Evolutionary conservation across 139 green algal genomes (phyloP).

Genomic region (Tetradesmus obliquus): DNA sequence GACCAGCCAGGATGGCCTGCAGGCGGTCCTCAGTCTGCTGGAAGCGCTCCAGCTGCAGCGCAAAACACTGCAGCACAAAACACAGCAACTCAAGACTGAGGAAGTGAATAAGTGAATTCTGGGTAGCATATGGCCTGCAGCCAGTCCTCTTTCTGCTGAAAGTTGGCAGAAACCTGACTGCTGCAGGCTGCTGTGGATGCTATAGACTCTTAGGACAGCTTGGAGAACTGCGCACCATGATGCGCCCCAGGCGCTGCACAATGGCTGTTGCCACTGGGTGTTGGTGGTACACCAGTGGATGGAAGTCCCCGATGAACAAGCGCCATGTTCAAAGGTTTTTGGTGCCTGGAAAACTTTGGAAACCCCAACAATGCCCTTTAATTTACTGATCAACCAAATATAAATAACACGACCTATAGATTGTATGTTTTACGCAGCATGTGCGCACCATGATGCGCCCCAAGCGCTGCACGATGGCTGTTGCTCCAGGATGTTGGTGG

Average conservation of each 20-base stretch:
- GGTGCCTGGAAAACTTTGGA: too few species aligned
- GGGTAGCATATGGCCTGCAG: too few species aligned
- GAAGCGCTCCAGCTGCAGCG: constrained; percentile 41
- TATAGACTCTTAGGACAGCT: too few species aligned
- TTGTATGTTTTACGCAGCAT: neutral
- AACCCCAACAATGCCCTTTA: too few species aligned
- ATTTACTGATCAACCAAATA: too few species aligned
- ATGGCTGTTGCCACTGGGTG: constrained; percentile 46
- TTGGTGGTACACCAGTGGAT: constrained; percentile 50
- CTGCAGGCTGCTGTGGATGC: too few species aligned
- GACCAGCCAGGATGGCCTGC: constrained; percentile 21
- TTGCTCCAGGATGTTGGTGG: constrained; percentile 54
- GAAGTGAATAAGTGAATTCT: too few species aligned
- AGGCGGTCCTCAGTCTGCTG: constrained; percentile 45
- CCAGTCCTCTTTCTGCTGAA: too few species aligned
- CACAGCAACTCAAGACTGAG: neutral
- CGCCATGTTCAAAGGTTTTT: too few species aligned
- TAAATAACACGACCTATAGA: too few species aligned
- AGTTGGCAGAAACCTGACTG: too few species aligned
- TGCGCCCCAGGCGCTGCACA: constrained; percentile 46
- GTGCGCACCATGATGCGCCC: constrained; percentile 53
- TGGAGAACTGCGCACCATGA: constrained; percentile 35
- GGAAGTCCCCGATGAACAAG: constrained; percentile 33
- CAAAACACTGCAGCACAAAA: neutral
- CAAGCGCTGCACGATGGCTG: constrained; percentile 54